Base-by-base conservation (phyloP, 805 yeast species). In the Starmerella bacillaris region DNA sequence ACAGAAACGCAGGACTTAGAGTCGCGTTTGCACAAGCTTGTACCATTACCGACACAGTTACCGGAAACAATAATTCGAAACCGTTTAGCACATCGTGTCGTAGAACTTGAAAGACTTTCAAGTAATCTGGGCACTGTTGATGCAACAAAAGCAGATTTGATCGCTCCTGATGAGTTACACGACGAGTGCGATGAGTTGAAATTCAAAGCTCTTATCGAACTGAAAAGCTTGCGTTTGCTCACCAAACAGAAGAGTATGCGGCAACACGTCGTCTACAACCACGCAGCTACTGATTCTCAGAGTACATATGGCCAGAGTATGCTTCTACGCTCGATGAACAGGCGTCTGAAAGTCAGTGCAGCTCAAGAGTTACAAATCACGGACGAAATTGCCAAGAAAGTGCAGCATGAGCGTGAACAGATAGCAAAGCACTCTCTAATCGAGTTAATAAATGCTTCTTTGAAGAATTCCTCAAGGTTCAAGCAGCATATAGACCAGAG, bases 221-320 rank as follows among this genome's bases (percentile, higher is more conserved):
- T 67, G 41, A 70, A 72, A 48, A 66, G 78, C 16, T 61, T 86
- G 44, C 71, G 79, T 44, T 57, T 83, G 36, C 58, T 84, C 26
- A 79, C 93, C 1, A 63, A 70, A 33, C 98, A 89, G 51, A 78
- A 78, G 48, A 77, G 83, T n/a, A 55, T 84, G 37, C 68, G 92
- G 41, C 94, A 94, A 11, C 78, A 75, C 41, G 55, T 86, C 2
- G 59, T 83, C 21, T 71, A 77, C 22, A 73, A 73, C 44, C 57
- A 73, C 27, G 82, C 84, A 65, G 82, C 79, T 46, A 74, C 78
- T 49, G 68, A 72, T 40, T 66, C 80, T 3, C 58, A 82, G 27
- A 61, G 82, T 31, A 32, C 34, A 14, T 30, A 48, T 6, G 46
- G 55, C 18, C 45, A 44, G 29, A 48, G 53, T 21, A 73, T 89